These are phyloP conservation scores for Candida patagonica DNA, from an alignment of 805 yeast species.

Conservation along the genomic window DNA sequence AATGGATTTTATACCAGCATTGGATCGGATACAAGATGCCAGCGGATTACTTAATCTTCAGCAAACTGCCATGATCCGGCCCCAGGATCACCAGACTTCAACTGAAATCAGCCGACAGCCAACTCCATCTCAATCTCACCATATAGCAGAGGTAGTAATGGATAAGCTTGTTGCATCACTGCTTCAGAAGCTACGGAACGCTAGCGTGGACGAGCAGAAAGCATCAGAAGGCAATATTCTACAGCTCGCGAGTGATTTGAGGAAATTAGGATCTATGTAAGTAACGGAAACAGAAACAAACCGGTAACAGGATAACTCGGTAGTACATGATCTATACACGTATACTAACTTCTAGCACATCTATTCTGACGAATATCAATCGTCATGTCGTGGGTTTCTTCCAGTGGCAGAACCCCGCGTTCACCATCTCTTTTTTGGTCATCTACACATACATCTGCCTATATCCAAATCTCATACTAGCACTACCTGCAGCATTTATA, in stretches of 20 bases:
- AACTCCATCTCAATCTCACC: too few relatives aligned
- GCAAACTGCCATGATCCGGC: too few relatives aligned
- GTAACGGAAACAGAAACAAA: background rate
- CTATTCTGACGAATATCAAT: background rate
- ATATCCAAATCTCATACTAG: slow-evolving; percentile 59
- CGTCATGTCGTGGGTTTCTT: slow-evolving; percentile 43
- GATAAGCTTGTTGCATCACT: background rate
- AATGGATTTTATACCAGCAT: too few relatives aligned
- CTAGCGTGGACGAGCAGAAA: background rate
- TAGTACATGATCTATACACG: background rate
- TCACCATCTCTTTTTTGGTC: slow-evolving; percentile 52
- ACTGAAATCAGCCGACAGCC: too few relatives aligned
- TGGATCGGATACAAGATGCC: too few relatives aligned
- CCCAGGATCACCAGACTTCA: too few relatives aligned
- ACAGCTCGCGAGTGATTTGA: background rate
- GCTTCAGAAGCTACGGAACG: background rate
- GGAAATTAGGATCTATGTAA: background rate
- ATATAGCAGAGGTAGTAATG: slow-evolving; percentile 1
- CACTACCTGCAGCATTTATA: slow-evolving; percentile 51
- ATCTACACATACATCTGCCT: slow-evolving; percentile 58
- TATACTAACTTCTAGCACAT: background rate
- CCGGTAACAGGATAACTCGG: background rate
- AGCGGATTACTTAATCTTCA: too few relatives aligned
- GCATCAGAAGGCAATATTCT: background rate
- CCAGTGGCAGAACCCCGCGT: slow-evolving; percentile 68